Base-by-base conservation (phyloP, 176 grass and related monocot genomes). In the Avena insularis region DNA sequence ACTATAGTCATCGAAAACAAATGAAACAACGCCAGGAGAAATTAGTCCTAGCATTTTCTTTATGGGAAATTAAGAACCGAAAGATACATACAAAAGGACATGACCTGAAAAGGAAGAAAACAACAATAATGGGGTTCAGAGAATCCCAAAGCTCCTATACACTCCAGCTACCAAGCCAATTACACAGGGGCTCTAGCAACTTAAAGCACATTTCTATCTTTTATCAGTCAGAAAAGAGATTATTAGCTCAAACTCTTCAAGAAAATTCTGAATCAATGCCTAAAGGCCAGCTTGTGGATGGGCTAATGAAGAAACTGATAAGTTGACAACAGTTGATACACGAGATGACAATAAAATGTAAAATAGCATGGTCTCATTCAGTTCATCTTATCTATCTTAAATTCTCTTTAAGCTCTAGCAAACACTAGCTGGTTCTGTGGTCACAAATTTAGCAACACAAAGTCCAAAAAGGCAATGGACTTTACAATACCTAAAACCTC, bases 21-120 rank as follows among this genome's bases (percentile, higher is more conserved):
- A 49, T 77, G 1, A 82, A 82, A 77, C 20, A 77, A 20, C 61
- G 1, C 50, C 20, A 67, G 6, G 69, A 47, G 8, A 82, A 68
- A 40, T 83, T 56, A 54, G 25, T 50, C 78, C 27, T 82, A 77
- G 72, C 72, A 75, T 53, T 51, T 75, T 75, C 45, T 75, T 75
- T 13, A 23, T 17, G 72, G 46, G 47, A 51, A 51, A 75, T 29
- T 31, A 53, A 75, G 71, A 75, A 75, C 23, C 12, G 0, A 75
- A 75, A 75, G 14, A 75, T 75, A 13, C 25, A 15, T 8, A 75
- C 20, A 75, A 49, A 75, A 21, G 21, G 21, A 27, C 46, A 50
- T 50, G 46, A 75, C 12, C 45, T 75, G 21, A 29, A 29, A 75
- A 75, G 47, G 51, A 75, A 29, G 46, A 75, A 75, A 75, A 27